Percentiles rank a stretch among this genome's conserved stretches.
phyloP scores from a whole-genome alignment of 1,284 basidiomycete genomes.

The Ceratobasidium sp. region DNA sequence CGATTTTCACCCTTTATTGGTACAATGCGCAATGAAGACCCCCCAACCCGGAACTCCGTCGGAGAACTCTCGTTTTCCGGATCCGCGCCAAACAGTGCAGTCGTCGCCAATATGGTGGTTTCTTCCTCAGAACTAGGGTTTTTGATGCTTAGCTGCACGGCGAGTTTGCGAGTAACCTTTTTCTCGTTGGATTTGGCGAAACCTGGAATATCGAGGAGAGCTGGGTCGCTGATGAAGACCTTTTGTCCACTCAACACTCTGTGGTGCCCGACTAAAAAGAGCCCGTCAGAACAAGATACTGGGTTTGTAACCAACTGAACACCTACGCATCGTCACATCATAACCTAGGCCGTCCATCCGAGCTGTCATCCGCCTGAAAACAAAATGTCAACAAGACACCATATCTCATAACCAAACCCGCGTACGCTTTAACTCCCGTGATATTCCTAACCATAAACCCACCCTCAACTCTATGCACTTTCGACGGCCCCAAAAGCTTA shows the following conservation, averaged over 20 bases:
- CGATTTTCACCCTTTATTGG: conserved; percentile 5
- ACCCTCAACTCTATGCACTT: conserved; percentile 69
- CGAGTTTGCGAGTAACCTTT: conserved; percentile 1
- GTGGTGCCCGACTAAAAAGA: conserved; percentile 78
- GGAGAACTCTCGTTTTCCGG: conserved; percentile 49
- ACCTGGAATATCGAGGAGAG: conserved; percentile 58
- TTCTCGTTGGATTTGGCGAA: conserved; percentile 32
- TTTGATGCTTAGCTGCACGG: conserved; percentile 57
- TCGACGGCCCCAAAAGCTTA: conserved; percentile 70
- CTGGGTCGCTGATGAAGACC: conserved; percentile 82
- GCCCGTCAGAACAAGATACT: background rate
- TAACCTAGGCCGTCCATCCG: conserved; percentile 86
- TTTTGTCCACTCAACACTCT: conserved; percentile 79
- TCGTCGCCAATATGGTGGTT: conserved; percentile 66
- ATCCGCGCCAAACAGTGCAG: conserved; percentile 77
- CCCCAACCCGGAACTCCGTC: conserved; percentile 25
- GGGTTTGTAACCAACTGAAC: conserved; percentile 29
- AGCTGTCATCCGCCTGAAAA: conserved; percentile 64
- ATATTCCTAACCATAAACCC: conserved; percentile 82
- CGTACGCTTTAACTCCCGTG: conserved; percentile 74
- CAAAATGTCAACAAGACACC: background rate
- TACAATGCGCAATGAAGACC: conserved; percentile 10
- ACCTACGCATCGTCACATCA: conserved; percentile 81
- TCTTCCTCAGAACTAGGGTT: conserved; percentile 56
- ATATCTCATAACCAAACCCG: background rate